phyloP scores from a whole-genome alignment of 2,329 filamentous ascomycete genomes.

The Ceratocystis cacaofunesta region DNA sequence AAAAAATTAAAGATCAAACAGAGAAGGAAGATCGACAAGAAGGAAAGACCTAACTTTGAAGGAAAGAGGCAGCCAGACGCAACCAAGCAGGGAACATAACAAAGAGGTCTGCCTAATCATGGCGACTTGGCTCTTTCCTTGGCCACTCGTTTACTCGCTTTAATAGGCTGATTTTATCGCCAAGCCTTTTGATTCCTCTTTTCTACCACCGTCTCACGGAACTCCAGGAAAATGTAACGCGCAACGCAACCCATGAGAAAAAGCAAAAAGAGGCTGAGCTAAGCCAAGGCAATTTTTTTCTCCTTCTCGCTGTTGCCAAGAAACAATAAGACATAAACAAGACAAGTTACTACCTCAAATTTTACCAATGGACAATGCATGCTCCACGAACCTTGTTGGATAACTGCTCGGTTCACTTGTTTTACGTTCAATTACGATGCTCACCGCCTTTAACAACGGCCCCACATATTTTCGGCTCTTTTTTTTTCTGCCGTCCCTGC shows the following conservation, averaged over 20 bases:
- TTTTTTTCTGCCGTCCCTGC: conserved; percentile 2
- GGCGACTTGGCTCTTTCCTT: neutral
- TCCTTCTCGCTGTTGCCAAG: neutral
- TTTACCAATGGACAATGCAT: neutral
- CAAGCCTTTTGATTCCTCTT: neutral
- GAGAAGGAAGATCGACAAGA: neutral
- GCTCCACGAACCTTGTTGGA: neutral
- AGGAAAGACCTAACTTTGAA: neutral
- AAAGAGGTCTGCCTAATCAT: neutral
- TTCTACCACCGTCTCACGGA: neutral
- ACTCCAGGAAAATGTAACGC: neutral
- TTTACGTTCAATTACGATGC: neutral
- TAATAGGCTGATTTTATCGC: conserved; percentile 1
- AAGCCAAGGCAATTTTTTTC: neutral
- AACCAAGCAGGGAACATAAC: neutral
- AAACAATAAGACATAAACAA: neutral
- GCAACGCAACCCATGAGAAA: neutral
- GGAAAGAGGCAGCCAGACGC: neutral
- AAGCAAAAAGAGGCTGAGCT: neutral
- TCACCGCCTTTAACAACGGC: neutral
- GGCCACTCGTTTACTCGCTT: neutral
- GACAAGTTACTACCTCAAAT: neutral
- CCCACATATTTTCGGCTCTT: neutral
- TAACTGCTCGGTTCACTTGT: neutral
- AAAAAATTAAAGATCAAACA: neutral